Evolutionary conservation across 306 rosid genomes (phyloP), one percentile per base, ranked within the genome.

Genomic region (Lupinus albus): DNA sequence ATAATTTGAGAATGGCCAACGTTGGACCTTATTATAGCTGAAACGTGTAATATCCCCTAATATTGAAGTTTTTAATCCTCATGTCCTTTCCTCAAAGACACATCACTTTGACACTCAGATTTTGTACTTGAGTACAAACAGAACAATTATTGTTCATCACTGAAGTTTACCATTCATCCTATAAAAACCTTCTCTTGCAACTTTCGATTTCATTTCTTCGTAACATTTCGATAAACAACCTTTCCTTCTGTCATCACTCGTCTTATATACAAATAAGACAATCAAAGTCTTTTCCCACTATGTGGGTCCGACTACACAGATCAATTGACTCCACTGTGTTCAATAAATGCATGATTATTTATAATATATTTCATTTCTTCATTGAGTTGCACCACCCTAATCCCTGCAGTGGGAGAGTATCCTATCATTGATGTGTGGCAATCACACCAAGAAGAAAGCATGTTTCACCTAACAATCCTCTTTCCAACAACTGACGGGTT

Each of bases 41-140:
- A 48, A 44, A 11, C 39, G 51, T 54, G 48, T 28, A 15, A 16
- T 7, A 56, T 3, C 35, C 52, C 15, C 18, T 39, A 7, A 71
- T 45, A 53, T 47, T 55, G 8, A 45, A 52, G 32, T 45, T 80
- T 5, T 35, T 47, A 61, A 47, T 18, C 7, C 21, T 47, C 64
- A 46, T 18, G 48, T 21, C 38, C 48, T 62, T 62, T 14, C 61
- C 38, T 54, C 5, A 14, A 61, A 53, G 42, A 25, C 56, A 67
- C n/a, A 47, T 49, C 12, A 33, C 2, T 7, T 21, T 46, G 12
- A 21, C 10, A 28, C 28, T 28, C 7, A n/a, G 18, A 20, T 56
- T 62, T 39, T 14, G 77, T 17, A 45, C 57, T 56, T 64, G 64
- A 15, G 61, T 51, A 64, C 44, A 62, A 28, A 61, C 39, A 65